These are phyloP conservation scores for Leucosporidium creatinivorum DNA, from an alignment of 768 basidiomycete genomes.

Conservation along the genomic window DNA sequence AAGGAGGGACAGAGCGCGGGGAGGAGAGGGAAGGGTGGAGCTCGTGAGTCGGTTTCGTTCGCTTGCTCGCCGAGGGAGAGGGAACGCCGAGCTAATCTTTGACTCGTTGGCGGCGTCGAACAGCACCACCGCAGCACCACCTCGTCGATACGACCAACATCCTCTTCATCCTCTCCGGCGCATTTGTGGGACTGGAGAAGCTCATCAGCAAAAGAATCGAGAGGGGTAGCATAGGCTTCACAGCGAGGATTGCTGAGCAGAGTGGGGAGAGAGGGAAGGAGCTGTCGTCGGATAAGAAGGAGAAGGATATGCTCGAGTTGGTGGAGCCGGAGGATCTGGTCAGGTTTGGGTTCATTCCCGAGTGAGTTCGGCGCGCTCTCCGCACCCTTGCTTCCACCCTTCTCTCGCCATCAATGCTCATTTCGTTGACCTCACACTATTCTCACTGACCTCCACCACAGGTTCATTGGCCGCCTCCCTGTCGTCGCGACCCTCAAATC, in stretches of 20 bases:
- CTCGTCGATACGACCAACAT: conserved; percentile 83
- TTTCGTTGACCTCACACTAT: too few relatives aligned
- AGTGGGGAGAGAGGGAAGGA: neutral
- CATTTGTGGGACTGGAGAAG: conserved; percentile 72
- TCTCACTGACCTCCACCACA: neutral
- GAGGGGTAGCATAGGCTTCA: conserved; percentile 70
- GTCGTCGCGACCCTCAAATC: conserved; percentile 77
- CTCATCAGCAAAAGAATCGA: conserved; percentile 65
- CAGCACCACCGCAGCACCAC: conserved; percentile 40
- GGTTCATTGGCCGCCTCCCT: conserved; percentile 82
- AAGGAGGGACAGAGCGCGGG: neutral
- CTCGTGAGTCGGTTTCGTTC: neutral
- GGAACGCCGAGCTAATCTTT: neutral
- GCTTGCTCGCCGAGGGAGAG: neutral
- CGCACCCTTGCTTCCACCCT: too few relatives aligned
- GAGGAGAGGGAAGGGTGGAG: conserved; percentile 10
- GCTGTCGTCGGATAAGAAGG: conserved; percentile 47
- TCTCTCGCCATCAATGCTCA: too few relatives aligned
- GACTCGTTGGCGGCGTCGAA: too few relatives aligned
- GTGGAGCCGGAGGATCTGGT: conserved; percentile 73
- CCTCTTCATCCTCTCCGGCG: conserved; percentile 89
- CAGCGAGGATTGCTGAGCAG: conserved; percentile 40
- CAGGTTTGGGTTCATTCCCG: conserved; percentile 90
- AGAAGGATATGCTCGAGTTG: conserved; percentile 56
- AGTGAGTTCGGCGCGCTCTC: too few relatives aligned